Base-by-base conservation (phyloP, 495 filamentous ascomycete species). In the Thermochaetoides thermophila region DNA sequence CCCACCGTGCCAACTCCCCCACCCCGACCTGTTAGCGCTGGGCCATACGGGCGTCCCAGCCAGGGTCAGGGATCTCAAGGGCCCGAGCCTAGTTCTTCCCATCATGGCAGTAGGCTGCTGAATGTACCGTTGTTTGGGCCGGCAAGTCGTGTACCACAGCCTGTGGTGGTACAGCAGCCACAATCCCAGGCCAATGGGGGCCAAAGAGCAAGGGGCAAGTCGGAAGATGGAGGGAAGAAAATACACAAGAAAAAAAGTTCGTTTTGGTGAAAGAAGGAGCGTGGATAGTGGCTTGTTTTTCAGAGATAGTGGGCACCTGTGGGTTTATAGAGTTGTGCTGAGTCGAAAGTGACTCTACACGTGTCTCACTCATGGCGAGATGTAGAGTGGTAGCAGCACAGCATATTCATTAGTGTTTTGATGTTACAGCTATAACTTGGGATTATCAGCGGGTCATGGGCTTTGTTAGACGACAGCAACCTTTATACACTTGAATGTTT, bases 161-260 rank as follows among this genome's bases (percentile, higher is more conserved):
- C 39, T 2, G 35, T 38, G 33, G 24, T 32, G 4, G 29, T 27
- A 33, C 27, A 39, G 17, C 44, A 39, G 30, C 45, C 37, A 38
- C 35, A 11, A 26, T 32, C 26, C 17, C 22, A 33, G 31, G 21
- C n/a, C 19, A 28, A 21, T 22, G 23, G 18, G 11, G 23, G 30
- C 13, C 22, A 22, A 16, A 31, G 29, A 43, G 40, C 19, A 17
- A 29, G 34, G 41, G 34, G 36, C 28, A 27, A 35, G 39, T 32
- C 34, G 7, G 50, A 59, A 33, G 54, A 57, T 20, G 36, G 48
- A 22, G 44, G 39, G 46, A 46, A 35, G 20, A 53, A 46, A 47
- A 37, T 63, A 29, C 38, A 55, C 42, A 66, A 60, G 55, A 66
- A 64, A 49, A 49, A 50, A 43, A 63, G 60, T 40, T 53, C 58